Evolutionary conservation across 164 flowering plant genomes (phyloP), one percentile per base, ranked within the genome.

Genomic region (Aristolochia californica): DNA sequence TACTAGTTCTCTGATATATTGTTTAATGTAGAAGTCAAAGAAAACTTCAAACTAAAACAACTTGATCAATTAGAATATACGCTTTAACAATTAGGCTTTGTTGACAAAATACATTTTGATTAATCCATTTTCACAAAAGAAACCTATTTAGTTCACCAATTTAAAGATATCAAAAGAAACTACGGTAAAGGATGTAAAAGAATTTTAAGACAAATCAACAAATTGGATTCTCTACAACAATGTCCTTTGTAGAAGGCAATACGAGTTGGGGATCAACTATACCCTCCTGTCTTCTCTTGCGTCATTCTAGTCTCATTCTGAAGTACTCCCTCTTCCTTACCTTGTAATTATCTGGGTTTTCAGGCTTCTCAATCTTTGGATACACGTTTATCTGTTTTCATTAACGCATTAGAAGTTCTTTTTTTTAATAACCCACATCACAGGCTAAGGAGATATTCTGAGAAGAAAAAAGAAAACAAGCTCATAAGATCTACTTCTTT

Each of bases 321-420:
- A 91, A 91, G 63, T 68, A 45, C 66, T 86, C 98, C 64, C 85
- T 80, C 74, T 77, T 88, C 66, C 91, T 75, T 53, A 70, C 91
- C 69, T 75, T 82, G 70, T 83, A 87, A 66, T 96, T 80, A 70
- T 88, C 78, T 21, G 95, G 95, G 68, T 88, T 88, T 70, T 84
- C 95, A 24, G 95, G 96, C 62, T 68, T 76, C 23, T 67, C 70
- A 44, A 62, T 76, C 22, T 79, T 70, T 21, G 98, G 98, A 61
- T 91, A 84, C 52, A 91, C 96, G 59, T 93, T 91, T 13, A 91
- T 66, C 98, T 91, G 83, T 22, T 23, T 58, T 20, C 59, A 51
- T 48, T 64, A 60, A 34, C 43, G 52, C 48, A 26, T 11, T n/a
- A 28, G n/a, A n/a, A n/a, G n/a, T n/a, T n/a, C n/a, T n/a, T n/a